Conservation (phyloP, 805 yeast species). For the Spathaspora girioi region DNA sequence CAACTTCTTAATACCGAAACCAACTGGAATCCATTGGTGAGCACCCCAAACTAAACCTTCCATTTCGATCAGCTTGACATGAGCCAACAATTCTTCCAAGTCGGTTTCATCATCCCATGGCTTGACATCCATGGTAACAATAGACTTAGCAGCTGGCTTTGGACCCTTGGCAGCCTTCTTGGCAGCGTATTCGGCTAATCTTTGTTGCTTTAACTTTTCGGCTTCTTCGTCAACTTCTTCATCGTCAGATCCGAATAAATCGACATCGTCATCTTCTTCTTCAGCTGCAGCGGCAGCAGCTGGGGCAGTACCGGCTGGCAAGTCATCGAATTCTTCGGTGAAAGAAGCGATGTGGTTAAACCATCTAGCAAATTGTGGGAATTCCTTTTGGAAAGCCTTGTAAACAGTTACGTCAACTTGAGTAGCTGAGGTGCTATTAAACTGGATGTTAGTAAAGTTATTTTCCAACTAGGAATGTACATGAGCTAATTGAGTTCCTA, state of each 20-base stretch:
- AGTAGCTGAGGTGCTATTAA: conserved; percentile 73
- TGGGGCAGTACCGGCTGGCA: conserved; percentile 67
- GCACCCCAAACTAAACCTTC: conserved; percentile 99
- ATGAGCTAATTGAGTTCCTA: neutral
- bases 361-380: conserved; percentile 97
- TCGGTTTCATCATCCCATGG: conserved; percentile 99
- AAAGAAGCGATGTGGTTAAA: conserved; percentile 96
- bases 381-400: conserved; percentile 89
- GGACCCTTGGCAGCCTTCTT: conserved; percentile 97
- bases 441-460: conserved; percentile 17
- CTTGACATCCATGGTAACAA: conserved; percentile 95
- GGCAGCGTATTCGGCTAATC: conserved; percentile 97
- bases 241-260: conserved; percentile 89
- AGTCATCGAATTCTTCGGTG: conserved; percentile 75
- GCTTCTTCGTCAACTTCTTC: conserved; percentile 96
- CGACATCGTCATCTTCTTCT: conserved; percentile 88
- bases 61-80: conserved; percentile 78
- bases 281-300: conserved; percentile 61
- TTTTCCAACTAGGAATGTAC: neutral
- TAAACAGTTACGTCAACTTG: conserved; percentile 94
- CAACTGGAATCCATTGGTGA: conserved; percentile 91
- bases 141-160: conserved; percentile 97
- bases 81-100: conserved; percentile 80
- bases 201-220: conserved; percentile 94
- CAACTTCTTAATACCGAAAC: conserved; percentile 99